A percentile compares a stretch with the other conserved stretches of the same genome.
phyloP scores from a whole-genome alignment of 2,329 filamentous ascomycete genomes.

The Verticillium tricorpus region DNA sequence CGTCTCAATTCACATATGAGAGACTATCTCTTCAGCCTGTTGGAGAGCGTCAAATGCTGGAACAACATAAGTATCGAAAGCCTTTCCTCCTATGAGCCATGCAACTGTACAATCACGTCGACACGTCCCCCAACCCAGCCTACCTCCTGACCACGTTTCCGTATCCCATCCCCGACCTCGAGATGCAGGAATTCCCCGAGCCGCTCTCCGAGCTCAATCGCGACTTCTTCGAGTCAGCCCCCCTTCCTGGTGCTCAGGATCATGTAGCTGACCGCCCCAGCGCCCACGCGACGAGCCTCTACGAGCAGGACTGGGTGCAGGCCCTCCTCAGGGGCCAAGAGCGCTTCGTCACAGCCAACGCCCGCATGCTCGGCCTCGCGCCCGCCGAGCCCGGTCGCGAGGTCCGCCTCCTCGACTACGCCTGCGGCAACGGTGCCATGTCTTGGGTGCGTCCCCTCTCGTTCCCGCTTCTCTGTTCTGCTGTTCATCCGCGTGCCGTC shows the following conservation, averaged over 20 bases:
- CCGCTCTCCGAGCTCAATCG: slow-evolving; percentile 10
- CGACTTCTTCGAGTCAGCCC: slow-evolving; percentile 10
- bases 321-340: slow-evolving; percentile 7
- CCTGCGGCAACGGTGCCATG: slow-evolving; percentile 13
- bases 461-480: background rate
- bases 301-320: slow-evolving; percentile 13
- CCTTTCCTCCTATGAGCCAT: background rate
- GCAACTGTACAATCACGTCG: background rate
- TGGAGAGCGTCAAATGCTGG: too few species aligned
- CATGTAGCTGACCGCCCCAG: background rate
- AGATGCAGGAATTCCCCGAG: background rate
- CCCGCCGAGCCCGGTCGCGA: slow-evolving; percentile 1
- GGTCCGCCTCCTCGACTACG: slow-evolving; percentile 14
- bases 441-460: slow-evolving; percentile 7
- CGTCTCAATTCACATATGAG: background rate
- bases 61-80: too few species aligned
- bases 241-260: background rate
- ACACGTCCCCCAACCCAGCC: background rate
- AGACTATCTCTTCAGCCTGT: too few species aligned
- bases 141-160: background rate
- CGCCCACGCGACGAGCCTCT: slow-evolving; percentile 6
- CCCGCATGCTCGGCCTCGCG: slow-evolving; percentile 5
- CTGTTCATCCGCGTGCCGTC: too few species aligned
- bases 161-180: background rate
- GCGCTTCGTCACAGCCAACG: slow-evolving; percentile 9